Evolutionary conservation across 2,329 filamentous ascomycete species (phyloP).

Genomic region (Curvularia hawaiiensis): DNA sequence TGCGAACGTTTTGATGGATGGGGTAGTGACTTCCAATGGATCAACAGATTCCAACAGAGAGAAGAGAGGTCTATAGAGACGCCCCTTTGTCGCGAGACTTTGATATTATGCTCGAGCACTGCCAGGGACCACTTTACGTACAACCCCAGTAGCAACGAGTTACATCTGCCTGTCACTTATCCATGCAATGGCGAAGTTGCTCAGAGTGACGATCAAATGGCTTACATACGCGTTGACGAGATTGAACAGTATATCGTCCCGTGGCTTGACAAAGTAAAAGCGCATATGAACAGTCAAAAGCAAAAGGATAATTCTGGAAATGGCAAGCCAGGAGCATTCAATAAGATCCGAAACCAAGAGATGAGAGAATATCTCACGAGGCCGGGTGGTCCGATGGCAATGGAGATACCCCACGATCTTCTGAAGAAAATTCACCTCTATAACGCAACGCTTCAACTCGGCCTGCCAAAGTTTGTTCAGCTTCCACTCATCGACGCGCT

Average conservation of each 20-base stretch:
- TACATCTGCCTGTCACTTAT: constrained; percentile 20
- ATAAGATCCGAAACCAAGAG: neutral
- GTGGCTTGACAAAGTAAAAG: constrained; percentile 18
- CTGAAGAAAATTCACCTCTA: constrained; percentile 28
- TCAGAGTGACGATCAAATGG: constrained; percentile 11
- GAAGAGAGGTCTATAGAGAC: neutral
- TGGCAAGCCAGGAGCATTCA: neutral
- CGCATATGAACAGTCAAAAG: neutral
- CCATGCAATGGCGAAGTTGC: neutral
- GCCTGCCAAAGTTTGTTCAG: constrained; percentile 16
- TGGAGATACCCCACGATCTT: constrained; percentile 14
- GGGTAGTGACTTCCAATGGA: constrained; percentile 1
- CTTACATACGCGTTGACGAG: constrained; percentile 15
- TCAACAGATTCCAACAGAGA: neutral
- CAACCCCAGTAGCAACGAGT: constrained; percentile 6
- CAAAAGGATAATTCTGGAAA: neutral
- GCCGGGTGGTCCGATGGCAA: constrained; percentile 1
- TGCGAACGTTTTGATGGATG: neutral
- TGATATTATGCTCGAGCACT: constrained; percentile 18
- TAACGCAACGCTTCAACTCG: constrained; percentile 28
- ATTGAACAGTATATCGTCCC: constrained; percentile 21
- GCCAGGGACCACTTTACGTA: constrained; percentile 21
- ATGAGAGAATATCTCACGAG: neutral
- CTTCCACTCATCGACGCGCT: constrained; percentile 20
- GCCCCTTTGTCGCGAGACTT: constrained; percentile 16